Conservation (phyloP, 352 stramenopile genomes). For the Pythium coloratum region DNA sequence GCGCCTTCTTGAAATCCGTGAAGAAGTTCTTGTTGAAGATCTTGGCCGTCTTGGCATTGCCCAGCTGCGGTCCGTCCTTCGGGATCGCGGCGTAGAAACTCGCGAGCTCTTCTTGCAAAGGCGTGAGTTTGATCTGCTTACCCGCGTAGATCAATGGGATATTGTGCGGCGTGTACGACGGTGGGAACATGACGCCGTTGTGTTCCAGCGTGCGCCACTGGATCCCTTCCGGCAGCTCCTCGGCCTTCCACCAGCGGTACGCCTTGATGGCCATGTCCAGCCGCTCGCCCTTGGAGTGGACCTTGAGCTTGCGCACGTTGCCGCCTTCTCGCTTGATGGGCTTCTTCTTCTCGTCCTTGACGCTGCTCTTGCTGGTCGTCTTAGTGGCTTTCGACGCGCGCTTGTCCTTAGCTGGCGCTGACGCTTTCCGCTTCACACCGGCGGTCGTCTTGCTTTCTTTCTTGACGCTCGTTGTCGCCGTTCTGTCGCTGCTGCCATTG, state of each 20-base stretch:
- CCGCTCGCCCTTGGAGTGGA: conserved; percentile 92
- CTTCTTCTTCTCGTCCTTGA: conserved; percentile 32
- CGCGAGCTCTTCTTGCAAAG: conserved; percentile 93
- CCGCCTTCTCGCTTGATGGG: conserved; percentile 50
- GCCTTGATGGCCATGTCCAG: conserved; percentile 98
- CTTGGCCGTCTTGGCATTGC: conserved; percentile 94
- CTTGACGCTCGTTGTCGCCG: conserved; percentile 31
- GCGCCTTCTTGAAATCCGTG: conserved; percentile 84
- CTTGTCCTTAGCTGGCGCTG: conserved; percentile 28
- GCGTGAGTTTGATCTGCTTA: conserved; percentile 92
- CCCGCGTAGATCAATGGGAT: conserved; percentile 96
- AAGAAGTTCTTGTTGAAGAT: conserved; percentile 99
- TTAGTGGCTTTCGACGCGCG: conserved; percentile 45
- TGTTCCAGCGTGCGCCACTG: conserved; percentile 99
- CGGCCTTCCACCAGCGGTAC: conserved; percentile 99
- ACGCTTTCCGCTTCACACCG: conserved; percentile 49
- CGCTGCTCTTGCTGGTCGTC: conserved; percentile 41
- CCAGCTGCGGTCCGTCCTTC: conserved; percentile 97
- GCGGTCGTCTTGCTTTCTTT: conserved; percentile 31
- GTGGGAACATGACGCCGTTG: conserved; percentile 97
- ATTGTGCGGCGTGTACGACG: conserved; percentile 94
- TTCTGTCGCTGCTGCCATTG: conserved; percentile 21
- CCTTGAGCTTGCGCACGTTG: conserved; percentile 89
- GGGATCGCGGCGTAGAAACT: conserved; percentile 96
- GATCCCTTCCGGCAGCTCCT: conserved; percentile 92